phyloP scores from a whole-genome alignment of 768 basidiomycete genomes.

The Pleurotus cornucopiae region DNA sequence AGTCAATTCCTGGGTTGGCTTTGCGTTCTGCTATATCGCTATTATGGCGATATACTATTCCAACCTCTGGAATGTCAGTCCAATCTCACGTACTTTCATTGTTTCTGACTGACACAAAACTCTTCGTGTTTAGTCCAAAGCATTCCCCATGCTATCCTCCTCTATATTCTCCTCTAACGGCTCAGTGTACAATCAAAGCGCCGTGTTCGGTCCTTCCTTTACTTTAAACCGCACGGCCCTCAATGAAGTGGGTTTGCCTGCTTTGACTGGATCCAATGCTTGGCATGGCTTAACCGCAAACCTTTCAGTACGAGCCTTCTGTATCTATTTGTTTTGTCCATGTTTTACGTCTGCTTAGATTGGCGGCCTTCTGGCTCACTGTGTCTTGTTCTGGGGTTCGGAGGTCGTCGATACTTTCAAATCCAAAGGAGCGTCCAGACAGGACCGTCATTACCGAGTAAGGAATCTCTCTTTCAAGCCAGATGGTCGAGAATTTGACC shows the following conservation, averaged over 20 bases:
- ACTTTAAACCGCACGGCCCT: slow-evolving; percentile 54
- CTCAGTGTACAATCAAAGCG: slow-evolving; percentile 48
- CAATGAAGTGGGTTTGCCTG: slow-evolving; percentile 44
- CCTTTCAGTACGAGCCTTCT: slow-evolving; percentile 31
- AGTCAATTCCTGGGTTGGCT: slow-evolving; percentile 57
- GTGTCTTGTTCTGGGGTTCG: slow-evolving; percentile 53
- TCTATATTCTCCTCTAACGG: slow-evolving; percentile 54
- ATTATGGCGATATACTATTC: slow-evolving; percentile 58
- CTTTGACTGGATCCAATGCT: slow-evolving; percentile 48
- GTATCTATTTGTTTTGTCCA: background rate
- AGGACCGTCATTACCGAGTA: slow-evolving; percentile 54
- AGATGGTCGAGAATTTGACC: background rate
- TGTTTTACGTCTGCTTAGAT: slow-evolving; percentile 30
- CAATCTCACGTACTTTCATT: background rate
- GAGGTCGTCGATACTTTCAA: slow-evolving; percentile 47
- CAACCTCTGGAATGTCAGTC: slow-evolving; percentile 53
- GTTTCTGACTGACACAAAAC: background rate
- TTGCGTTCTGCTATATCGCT: slow-evolving; percentile 45
- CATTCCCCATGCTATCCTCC: slow-evolving; percentile 58
- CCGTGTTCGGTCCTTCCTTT: slow-evolving; percentile 49
- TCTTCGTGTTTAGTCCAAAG: slow-evolving; percentile 32
- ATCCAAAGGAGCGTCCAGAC: slow-evolving; percentile 30
- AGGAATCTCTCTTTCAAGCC: background rate
- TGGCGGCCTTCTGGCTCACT: slow-evolving; percentile 58
- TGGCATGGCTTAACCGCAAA: slow-evolving; percentile 46